Evolutionary conservation across 306 rosid genomes (phyloP).

Genomic region (Albizia julibrissin): DNA sequence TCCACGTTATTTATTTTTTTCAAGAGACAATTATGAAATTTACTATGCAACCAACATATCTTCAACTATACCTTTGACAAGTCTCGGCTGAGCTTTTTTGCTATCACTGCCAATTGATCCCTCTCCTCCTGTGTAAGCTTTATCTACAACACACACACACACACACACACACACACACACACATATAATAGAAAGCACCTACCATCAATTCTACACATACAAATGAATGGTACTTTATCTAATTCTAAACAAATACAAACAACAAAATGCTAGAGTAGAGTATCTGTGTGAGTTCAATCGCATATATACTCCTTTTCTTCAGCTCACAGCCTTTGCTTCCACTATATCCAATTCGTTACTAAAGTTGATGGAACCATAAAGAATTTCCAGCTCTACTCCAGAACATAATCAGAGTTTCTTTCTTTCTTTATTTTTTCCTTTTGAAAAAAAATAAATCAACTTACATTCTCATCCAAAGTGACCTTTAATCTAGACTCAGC

Average conservation of each 20-base stretch:
- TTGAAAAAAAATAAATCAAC: background rate
- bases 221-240: slow-evolving; percentile 2
- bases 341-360: background rate
- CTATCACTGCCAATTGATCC: slow-evolving; percentile 56
- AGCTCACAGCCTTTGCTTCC: background rate
- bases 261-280: background rate
- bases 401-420: background rate
- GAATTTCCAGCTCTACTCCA: background rate
- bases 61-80: slow-evolving; percentile 58
- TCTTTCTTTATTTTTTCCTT: background rate
- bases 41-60: slow-evolving; percentile 11
- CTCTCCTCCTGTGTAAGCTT: slow-evolving; percentile 61
- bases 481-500: slow-evolving; percentile 54
- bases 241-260: background rate
- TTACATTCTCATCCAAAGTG: slow-evolving; percentile 62
- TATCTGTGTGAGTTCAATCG: background rate
- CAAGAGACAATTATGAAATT: background rate
- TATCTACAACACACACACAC: too few species aligned
- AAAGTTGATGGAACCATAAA: background rate
- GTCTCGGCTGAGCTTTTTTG: slow-evolving; percentile 65
- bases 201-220: background rate
- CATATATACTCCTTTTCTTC: background rate
- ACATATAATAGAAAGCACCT: background rate
- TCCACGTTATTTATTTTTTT: background rate
- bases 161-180: too few species aligned